These are phyloP conservation scores for Alternaria sp. DNA, from an alignment of 2,329 filamentous ascomycete species.

Conservation along the genomic window DNA sequence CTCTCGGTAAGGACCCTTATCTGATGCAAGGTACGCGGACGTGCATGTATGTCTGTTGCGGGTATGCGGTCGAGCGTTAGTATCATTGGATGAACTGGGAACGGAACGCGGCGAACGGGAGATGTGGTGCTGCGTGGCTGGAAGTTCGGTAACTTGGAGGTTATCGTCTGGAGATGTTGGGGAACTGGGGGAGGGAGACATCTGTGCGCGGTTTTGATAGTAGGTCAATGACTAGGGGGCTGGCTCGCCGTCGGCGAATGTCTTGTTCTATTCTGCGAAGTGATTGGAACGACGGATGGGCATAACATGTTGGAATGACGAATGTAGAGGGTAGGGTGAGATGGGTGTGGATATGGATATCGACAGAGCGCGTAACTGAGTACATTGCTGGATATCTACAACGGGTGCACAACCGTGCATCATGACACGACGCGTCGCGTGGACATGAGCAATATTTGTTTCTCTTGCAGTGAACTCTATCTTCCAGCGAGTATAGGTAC, in stretches of 20 bases:
- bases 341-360: background rate
- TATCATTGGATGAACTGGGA: background rate
- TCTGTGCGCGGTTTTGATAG: background rate
- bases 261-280: background rate
- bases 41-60: background rate
- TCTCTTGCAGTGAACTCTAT: background rate
- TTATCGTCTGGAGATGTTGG: background rate
- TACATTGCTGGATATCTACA: constrained; percentile 11
- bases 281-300: background rate
- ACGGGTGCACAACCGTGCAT: background rate
- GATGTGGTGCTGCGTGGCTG: background rate
- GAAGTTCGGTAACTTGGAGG: background rate
- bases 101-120: background rate
- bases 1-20: background rate
- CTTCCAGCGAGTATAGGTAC: background rate
- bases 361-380: constrained; percentile 1
- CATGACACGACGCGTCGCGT: background rate
- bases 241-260: constrained; percentile 1
- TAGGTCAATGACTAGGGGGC: background rate
- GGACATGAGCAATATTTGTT: background rate
- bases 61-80: background rate
- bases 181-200: background rate
- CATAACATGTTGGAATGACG: background rate
- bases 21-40: background rate
- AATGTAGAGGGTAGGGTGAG: background rate